Evolutionary conservation across 331 rosid genomes (phyloP), one percentile per base, ranked within the genome.

Genomic region (Spiraea crenata): DNA sequence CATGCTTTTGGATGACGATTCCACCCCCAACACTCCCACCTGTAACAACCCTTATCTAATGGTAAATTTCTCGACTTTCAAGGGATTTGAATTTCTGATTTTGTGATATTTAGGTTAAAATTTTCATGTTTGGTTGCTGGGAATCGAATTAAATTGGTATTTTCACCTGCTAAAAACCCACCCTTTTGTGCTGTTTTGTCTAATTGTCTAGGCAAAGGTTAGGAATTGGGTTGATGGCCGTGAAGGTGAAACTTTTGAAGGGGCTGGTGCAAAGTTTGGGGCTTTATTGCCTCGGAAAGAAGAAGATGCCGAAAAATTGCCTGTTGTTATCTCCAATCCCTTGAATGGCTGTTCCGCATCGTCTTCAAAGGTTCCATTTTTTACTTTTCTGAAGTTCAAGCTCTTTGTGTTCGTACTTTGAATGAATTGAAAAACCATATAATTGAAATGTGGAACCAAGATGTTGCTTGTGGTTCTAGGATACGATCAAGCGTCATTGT

Each of bases 201-300:
- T 35, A 25, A 35, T 38, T 49, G 47, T 80, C 65, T 80, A 95
- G 99, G 81, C 86, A 37, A 91, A 85, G 87, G 87, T 89, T 67
- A 74, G 76, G 80, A 77, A 10, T 51, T 95, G 96, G 96, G 67
- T 85, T 42, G 80, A 86, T 79, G 92, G 88, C 48, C 76, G 64
- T 16, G 81, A 83, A 78, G 89, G 55, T n/a, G 42, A 66, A 57
- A 71, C 47, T 77, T 51, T 79, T 16, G 75, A 68, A 55, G 98
- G 87, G 40, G 66, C 88, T 77, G 82, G 74, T 76, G 99, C 98
- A 63, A 75, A 41, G 55, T 95, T 95, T 71, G 96, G 99, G 75
- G 80, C 93, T 54, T 15, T 47, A 48, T 44, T 95, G 76, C 96
- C 99, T 37, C 57, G 80, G 35, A 14, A 70, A 9, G 76, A 72